Evolutionary conservation across 257 asterid species (phyloP), one percentile per base, ranked within the genome.

Genomic region (Craterostigma plantagineum): DNA sequence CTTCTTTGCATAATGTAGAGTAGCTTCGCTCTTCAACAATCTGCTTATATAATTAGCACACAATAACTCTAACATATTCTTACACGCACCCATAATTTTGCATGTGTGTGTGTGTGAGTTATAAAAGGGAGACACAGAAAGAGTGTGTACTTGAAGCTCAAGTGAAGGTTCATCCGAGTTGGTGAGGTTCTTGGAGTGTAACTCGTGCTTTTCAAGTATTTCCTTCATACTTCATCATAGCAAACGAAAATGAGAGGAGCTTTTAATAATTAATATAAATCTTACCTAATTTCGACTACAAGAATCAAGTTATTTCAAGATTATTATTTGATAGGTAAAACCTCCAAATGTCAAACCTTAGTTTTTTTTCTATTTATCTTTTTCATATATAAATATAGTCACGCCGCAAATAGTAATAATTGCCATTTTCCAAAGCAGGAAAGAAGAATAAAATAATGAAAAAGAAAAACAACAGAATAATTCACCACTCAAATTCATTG

Each of bases 131-230:
- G 34, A 9, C 33, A 5, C n/a, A 11, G 23, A 36, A 8, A 13
- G 35, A 15, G 23, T 10, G 33, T 18, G 33, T 39, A 71, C 93
- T 73, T 76, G 93, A 43, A 81, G 67, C 54, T 81, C 90, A 53
- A 86, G 79, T 7, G 92, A 81, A 34, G 93, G 94, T 35, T 73
- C 84, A 7, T 71, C 93, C 68, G 71, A 8, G 64, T 73, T 78
- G 12, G n/a, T n/a, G n/a, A n/a, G n/a, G n/a, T 86, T 81, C 70
- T 76, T 81, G 1, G 90, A 63, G 48, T 86, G 84, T 73, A 86
- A 52, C 35, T 76, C 66, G 49, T 70, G 76, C 63, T 73, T 71
- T 33, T 70, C 97, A 1, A 86, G 71, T 56, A 86, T 78, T 35
- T 73, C 90, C 70, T 69, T 73, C 93, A 75, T 62, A 46, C 97